Evolutionary conservation across 306 rosid species (phyloP).

Genomic region (Begonia peltatifolia): DNA sequence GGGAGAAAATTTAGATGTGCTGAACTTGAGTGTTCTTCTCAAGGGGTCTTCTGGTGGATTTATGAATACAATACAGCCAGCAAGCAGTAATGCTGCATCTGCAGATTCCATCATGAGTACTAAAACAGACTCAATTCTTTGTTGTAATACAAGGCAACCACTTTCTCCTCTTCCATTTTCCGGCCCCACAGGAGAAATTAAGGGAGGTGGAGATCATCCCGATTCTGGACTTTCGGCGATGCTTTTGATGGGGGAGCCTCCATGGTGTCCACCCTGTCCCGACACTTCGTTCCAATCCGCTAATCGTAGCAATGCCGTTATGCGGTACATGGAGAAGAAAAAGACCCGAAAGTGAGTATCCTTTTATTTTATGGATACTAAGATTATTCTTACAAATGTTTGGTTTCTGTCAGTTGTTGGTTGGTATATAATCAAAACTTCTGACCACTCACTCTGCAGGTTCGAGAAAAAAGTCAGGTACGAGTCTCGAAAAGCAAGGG

Average conservation of each 20-base stretch:
- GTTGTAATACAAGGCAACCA: conserved; percentile 36
- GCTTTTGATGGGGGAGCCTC: conserved; percentile 84
- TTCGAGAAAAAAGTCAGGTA: conserved; percentile 81
- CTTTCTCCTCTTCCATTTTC: conserved; percentile 77
- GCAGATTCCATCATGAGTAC: conserved; percentile 67
- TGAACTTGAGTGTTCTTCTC: conserved; percentile 3
- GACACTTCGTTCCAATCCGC: conserved; percentile 56
- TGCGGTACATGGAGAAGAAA: conserved; percentile 95
- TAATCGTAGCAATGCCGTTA: conserved; percentile 72
- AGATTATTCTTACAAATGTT: too few species aligned
- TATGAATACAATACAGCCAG: conserved; percentile 43
- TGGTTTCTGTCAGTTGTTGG: too few species aligned
- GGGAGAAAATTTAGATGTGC: too few species aligned
- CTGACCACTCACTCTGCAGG: conserved; percentile 18
- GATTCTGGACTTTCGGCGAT: conserved; percentile 77
- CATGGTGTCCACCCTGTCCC: conserved; percentile 71
- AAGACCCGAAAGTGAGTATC: conserved; percentile 64
- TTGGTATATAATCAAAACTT: not conserved
- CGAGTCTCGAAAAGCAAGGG: conserved; percentile 91
- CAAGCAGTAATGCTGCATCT: conserved; percentile 65
- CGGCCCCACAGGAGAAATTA: conserved; percentile 44
- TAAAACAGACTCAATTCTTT: conserved; percentile 68
- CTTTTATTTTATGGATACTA: not conserved
- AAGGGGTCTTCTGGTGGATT: conserved; percentile 53
- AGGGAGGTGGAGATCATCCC: conserved; percentile 53